A percentile compares a stretch with the other conserved stretches of the same genome.
phyloP scores from a whole-genome alignment of 2,329 filamentous ascomycete genomes.

The Thelonectria olida region DNA sequence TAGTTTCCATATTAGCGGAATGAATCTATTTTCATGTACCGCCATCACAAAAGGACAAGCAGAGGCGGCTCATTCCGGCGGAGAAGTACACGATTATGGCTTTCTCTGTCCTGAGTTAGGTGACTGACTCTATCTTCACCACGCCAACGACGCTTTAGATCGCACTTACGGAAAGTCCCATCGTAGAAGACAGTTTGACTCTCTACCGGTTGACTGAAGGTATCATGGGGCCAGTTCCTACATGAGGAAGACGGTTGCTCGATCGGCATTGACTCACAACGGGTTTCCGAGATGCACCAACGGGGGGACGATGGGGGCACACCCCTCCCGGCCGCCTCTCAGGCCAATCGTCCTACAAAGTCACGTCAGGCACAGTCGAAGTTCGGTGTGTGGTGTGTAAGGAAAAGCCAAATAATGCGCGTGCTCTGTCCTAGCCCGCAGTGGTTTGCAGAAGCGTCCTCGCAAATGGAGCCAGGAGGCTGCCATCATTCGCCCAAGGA shows the following conservation, averaged over 20 bases:
- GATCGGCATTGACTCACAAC: slow-evolving; percentile 40
- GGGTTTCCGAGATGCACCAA: slow-evolving; percentile 17
- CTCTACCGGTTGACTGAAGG: slow-evolving; percentile 15
- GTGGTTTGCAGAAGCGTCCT: slow-evolving; percentile 28
- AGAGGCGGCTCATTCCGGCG: background rate
- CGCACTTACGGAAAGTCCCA: slow-evolving; percentile 2
- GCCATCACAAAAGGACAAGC: no score
- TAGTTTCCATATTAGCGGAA: background rate
- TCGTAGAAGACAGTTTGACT: background rate
- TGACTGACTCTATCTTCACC: background rate
- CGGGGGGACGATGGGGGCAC: slow-evolving; percentile 3
- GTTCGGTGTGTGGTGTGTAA: slow-evolving; percentile 8
- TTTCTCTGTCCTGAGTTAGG: no score
- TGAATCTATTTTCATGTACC: slow-evolving; percentile 2
- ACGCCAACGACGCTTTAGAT: background rate
- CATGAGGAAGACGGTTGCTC: slow-evolving; percentile 5
- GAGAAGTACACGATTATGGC: background rate
- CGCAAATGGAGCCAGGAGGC: background rate
- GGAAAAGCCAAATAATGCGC: slow-evolving; percentile 25
- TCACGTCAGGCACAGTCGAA: slow-evolving; percentile 4
- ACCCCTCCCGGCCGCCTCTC: slow-evolving; percentile 16
- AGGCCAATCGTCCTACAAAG: slow-evolving; percentile 21
- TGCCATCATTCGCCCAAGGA: slow-evolving; percentile 19
- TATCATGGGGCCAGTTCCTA: slow-evolving; percentile 34
- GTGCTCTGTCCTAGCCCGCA: slow-evolving; percentile 26